A percentile compares a stretch with the other conserved stretches of the same genome.
Conservation (phyloP, 2,329 filamentous ascomycete species). For the Hymenoscyphus albidus region DNA sequence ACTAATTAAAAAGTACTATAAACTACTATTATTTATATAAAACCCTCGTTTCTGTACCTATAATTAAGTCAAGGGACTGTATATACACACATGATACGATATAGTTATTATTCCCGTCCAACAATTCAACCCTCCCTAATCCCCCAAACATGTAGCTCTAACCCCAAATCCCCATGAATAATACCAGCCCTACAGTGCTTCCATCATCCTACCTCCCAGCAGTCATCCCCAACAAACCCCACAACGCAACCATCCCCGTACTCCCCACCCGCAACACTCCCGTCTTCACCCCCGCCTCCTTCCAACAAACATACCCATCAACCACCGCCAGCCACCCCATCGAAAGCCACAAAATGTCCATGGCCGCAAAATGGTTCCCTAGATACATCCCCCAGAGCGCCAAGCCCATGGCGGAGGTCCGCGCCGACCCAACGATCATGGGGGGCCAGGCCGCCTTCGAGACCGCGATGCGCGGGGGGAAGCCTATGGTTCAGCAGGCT, state of each 20-base stretch:
- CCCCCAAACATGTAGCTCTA: no score
- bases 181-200: no score
- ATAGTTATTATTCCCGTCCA: no score
- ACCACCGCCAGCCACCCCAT: background rate
- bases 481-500: background rate
- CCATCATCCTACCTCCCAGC: background rate
- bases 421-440: background rate
- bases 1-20: no score
- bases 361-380: background rate
- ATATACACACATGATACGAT: no score
- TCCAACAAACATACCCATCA: slow-evolving; percentile 1
- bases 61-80: no score
- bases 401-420: background rate
- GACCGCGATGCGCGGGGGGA: background rate
- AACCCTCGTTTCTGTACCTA: no score
- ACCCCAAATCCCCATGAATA: no score
- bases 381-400: background rate
- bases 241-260: background rate
- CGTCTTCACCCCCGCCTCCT: background rate
- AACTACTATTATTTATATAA: no score
- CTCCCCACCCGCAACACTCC: background rate
- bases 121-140: no score
- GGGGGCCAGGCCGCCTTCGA: background rate
- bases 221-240: background rate
- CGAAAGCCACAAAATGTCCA: background rate